These are phyloP conservation scores for Nakazawaea wickerhamii DNA, from an alignment of 805 yeast genomes.

Conservation along the genomic window DNA sequence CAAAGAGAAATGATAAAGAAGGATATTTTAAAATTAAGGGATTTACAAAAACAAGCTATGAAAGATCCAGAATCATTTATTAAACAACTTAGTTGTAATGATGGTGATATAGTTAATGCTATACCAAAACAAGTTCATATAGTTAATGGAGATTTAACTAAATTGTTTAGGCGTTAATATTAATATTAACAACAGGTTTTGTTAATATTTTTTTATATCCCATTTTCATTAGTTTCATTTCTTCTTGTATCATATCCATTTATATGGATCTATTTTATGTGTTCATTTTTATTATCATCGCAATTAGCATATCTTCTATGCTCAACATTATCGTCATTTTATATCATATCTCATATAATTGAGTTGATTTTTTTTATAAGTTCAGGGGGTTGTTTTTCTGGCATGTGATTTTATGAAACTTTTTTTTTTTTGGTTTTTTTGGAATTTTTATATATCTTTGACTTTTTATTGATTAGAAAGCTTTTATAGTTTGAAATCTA, in stretches of 20 bases:
- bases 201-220: background rate
- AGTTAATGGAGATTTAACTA: conserved; percentile 9
- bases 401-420: background rate
- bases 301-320: background rate
- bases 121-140: conserved; percentile 15
- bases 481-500: too few species aligned
- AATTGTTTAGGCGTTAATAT: conserved; percentile 4
- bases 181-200: background rate
- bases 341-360: background rate
- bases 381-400: background rate
- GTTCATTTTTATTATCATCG: background rate
- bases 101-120: conserved; percentile 8
- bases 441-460: too few species aligned
- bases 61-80: conserved; percentile 14
- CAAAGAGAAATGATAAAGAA: conserved; percentile 12
- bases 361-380: background rate
- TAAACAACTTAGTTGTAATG: conserved; percentile 4
- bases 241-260: too few species aligned
- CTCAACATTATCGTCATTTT: background rate
- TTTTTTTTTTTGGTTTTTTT: too few species aligned
- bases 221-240: too few species aligned
- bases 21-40: conserved; percentile 13
- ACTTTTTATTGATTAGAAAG: too few species aligned
- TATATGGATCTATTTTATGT: too few species aligned
- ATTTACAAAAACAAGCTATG: conserved; percentile 9